Evolutionary conservation across 768 basidiomycete species (phyloP), one percentile per base, ranked within the genome.

Genomic region (Sporobolomyces roseus): DNA sequence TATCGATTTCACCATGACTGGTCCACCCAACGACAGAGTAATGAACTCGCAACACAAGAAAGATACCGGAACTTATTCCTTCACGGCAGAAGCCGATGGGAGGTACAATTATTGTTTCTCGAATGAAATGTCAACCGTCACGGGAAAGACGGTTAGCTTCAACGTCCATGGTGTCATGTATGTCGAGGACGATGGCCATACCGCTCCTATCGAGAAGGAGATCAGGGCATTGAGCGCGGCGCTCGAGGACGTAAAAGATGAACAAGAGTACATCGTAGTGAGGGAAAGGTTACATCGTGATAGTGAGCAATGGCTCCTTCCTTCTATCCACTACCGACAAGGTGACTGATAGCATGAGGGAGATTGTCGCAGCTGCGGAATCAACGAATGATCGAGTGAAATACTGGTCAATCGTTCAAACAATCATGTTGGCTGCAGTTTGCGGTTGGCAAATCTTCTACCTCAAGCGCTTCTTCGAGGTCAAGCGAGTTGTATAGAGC

Each of bases 381-480:
- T 79, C 78, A 14, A 81, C 81, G 25, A 98, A 98, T 78, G 84
- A 88, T 45, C 86, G 96, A 45, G 94, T 99, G 61, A 98, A 97
- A 81, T 98, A 92, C 92, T 99, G 96, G 96, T 93, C 92, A 3
- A 87, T 99, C 68, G 78, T 92, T 10, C 96, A 99, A 79, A 84
- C 89, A 6, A 77, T 90, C 46, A 88, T 98, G 27, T 81, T 98
- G 64, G 89, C 97, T 77, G 82, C 85, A 4, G 88, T 96, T 0
- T 93, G 96, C 62, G 93, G 85, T 50, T 98, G 93, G 93, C 96
- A 99, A 80, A 85, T 99, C 65, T 96, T 93, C 80, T 97, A 97
- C 81, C 83, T 99, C 59, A 93, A 97, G 84, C 66, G 75, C 59
- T 73, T 73, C 71, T 73, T 78, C 58, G 76, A 77, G 50, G 78